phyloP scores from a whole-genome alignment of 306 rosid species.

The Cucumis cinereus region DNA sequence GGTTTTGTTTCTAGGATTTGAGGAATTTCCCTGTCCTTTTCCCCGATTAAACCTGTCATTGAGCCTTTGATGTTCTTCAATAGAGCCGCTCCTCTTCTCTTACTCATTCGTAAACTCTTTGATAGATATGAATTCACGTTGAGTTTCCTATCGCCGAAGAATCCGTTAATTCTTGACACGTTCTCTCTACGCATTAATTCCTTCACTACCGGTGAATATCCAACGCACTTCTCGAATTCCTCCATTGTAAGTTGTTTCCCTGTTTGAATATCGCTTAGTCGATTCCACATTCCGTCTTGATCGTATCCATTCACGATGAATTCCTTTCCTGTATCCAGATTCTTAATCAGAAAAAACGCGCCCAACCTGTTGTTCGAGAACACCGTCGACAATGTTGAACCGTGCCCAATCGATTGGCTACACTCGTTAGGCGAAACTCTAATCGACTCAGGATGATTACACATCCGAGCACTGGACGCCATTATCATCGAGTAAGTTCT shows the following conservation, averaged over 20 bases:
- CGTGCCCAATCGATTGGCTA: neutral
- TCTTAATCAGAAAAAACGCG: conserved; percentile 62
- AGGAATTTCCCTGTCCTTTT: conserved; percentile 31
- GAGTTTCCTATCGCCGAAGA: conserved; percentile 23
- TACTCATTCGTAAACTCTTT: conserved; percentile 58
- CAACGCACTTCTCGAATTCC: conserved; percentile 61
- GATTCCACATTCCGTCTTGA: conserved; percentile 70
- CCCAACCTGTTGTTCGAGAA: conserved; percentile 17
- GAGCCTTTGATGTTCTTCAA: conserved; percentile 60
- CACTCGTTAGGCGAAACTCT: conserved; percentile 9
- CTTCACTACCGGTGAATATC: conserved; percentile 51
- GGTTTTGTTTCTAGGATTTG: conserved; percentile 14
- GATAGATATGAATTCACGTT: conserved; percentile 22
- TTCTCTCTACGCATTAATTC: conserved; percentile 55
- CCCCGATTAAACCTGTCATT: conserved; percentile 45
- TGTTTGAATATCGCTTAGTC: conserved; percentile 58
- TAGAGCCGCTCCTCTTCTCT: conserved; percentile 53
- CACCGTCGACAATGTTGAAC: conserved; percentile 8
- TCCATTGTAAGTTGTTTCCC: conserved; percentile 81
- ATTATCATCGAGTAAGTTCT: conserved; percentile 29
- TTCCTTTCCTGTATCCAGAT: conserved; percentile 70
- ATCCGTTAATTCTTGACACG: neutral
- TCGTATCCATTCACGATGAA: conserved; percentile 60
- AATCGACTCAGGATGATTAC: neutral
- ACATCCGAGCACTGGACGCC: neutral